A percentile compares a stretch with the other conserved stretches of the same genome.
Evolutionary conservation across 371 early-diverging fungal species (phyloP).

Genomic region (Saksenaea vasiformis): DNA sequence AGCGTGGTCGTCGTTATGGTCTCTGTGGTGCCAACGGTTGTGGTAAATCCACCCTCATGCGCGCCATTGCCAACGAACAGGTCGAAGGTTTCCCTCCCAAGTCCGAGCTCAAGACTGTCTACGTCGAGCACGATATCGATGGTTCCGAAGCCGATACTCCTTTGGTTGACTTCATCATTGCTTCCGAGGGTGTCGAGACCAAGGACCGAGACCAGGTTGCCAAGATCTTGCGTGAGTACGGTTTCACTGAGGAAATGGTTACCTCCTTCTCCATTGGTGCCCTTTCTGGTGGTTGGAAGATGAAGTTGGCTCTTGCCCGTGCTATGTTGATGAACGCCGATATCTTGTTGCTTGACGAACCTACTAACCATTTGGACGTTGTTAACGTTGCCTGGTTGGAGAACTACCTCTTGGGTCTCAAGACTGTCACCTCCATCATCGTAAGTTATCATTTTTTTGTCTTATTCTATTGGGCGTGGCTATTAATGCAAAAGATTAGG

Average conservation of each 20-base stretch:
- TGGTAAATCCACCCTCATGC: slow-evolving; percentile 90
- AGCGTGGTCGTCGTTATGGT: slow-evolving; percentile 80
- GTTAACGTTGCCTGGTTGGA: slow-evolving; percentile 82
- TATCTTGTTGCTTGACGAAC: slow-evolving; percentile 87
- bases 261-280: slow-evolving; percentile 63
- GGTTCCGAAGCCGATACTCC: slow-evolving; percentile 69
- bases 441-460: slow-evolving; percentile 17
- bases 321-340: slow-evolving; percentile 85
- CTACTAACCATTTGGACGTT: slow-evolving; percentile 91
- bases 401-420: slow-evolving; percentile 70
- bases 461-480: not conserved
- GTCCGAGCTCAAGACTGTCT: slow-evolving; percentile 70
- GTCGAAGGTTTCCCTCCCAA: slow-evolving; percentile 78
- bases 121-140: slow-evolving; percentile 78
- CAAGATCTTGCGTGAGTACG: slow-evolving; percentile 62
- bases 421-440: slow-evolving; percentile 76
- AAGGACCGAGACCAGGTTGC: slow-evolving; percentile 55
- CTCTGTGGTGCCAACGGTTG: slow-evolving; percentile 84
- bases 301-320: slow-evolving; percentile 83
- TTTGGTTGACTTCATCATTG: slow-evolving; percentile 67
- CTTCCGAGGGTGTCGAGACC: slow-evolving; percentile 56
- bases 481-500: not conserved
- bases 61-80: slow-evolving; percentile 73
- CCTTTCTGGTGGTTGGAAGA: slow-evolving; percentile 91
- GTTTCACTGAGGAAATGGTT: slow-evolving; percentile 71